Percentiles rank a stretch among this genome's conserved stretches.
phyloP scores from a whole-genome alignment of 2,329 filamentous ascomycete species.

The Plenodomus lindquistii region DNA sequence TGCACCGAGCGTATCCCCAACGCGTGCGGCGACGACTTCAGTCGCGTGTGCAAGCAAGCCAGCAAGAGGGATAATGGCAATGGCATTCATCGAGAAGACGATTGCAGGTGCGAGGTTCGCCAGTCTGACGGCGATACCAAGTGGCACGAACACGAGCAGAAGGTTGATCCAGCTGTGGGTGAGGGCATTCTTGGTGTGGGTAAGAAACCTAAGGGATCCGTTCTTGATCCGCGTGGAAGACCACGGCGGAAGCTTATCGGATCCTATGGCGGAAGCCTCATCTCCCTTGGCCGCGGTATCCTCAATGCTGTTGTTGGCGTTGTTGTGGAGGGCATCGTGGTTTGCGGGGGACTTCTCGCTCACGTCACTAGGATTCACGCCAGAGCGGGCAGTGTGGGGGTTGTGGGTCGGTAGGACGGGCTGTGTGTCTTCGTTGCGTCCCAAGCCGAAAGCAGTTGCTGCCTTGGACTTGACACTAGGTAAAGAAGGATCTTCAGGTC shows the following conservation, averaged over 20 bases:
- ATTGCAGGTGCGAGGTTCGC: slow-evolving; percentile 47
- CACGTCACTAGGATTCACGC: slow-evolving; percentile 17
- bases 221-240: slow-evolving; percentile 53
- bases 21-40: slow-evolving; percentile 52
- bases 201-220: slow-evolving; percentile 57
- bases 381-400: slow-evolving; percentile 19
- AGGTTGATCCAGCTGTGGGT: slow-evolving; percentile 79
- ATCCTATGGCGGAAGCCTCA: slow-evolving; percentile 58
- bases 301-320: slow-evolving; percentile 32
- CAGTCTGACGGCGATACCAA: slow-evolving; percentile 69
- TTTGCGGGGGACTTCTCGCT: slow-evolving; percentile 26
- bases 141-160: slow-evolving; percentile 75
- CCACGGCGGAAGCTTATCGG: slow-evolving; percentile 49
- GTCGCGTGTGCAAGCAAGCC: slow-evolving; percentile 55
- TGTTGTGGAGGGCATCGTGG: slow-evolving; percentile 8
- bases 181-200: slow-evolving; percentile 61
- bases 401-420: slow-evolving; percentile 35
- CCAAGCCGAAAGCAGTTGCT: slow-evolving; percentile 51
- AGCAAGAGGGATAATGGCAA: slow-evolving; percentile 56
- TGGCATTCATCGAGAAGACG: slow-evolving; percentile 57
- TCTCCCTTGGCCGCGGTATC: slow-evolving; percentile 56
- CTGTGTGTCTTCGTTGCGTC: slow-evolving; percentile 39
- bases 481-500: slow-evolving; percentile 57
- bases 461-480: slow-evolving; percentile 57
- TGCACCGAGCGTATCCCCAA: slow-evolving; percentile 55